Base-by-base conservation (phyloP, 441 rosid genomes). In the Mallotus repandus region DNA sequence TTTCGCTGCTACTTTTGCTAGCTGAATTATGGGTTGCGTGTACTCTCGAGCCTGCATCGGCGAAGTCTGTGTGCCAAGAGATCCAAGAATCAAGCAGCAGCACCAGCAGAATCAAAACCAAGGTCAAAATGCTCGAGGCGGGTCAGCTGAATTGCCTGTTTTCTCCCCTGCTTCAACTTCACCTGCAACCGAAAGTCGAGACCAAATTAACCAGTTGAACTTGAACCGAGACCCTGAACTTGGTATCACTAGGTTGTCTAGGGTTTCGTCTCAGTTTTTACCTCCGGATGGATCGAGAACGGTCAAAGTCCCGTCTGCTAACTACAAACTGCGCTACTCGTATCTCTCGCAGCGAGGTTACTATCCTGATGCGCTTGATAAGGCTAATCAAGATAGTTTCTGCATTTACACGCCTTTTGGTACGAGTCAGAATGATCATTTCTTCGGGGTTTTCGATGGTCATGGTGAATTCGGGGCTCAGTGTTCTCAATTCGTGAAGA, bases 381-480 rank as follows among this genome's bases (percentile, higher is more conserved):
- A 96, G 79, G 97, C 97, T 41, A 96, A 96, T 83, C 99, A 96
- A 72, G 99, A 96, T 59, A 96, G 99, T 81, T 96, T 93, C 67
- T 92, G 98, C 22, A 94, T 96, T 46, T 97, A 96, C 77, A 92
- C 98, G 4, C 98, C 98, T 7, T 92, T 92, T 57, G 99, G 98
- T 5, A 79, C 87, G 2, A 83, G 80, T 73, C 82, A 82, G 0
- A 86, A 85, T 52, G 98, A 96, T 77, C 85, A 94, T 78, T 96
- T 96, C 77, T 96, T 96, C 71, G 99, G 98, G 0, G 98, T 96
- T 16, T 96, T 96, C 48, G 99, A 96, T 77, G 99, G 99, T 4
- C 99, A 96, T 49, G 99, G 99, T 5, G 99, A 96, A 74, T 86
- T 80, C 64, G 99, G 99, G 43, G 98, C 97, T 4, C 89, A 87